A percentile compares a stretch with the other conserved stretches of the same genome.
These are phyloP conservation scores for Pontederia paniculata DNA, from an alignment of 176 grass and related monocot species.

Conservation along the genomic window DNA sequence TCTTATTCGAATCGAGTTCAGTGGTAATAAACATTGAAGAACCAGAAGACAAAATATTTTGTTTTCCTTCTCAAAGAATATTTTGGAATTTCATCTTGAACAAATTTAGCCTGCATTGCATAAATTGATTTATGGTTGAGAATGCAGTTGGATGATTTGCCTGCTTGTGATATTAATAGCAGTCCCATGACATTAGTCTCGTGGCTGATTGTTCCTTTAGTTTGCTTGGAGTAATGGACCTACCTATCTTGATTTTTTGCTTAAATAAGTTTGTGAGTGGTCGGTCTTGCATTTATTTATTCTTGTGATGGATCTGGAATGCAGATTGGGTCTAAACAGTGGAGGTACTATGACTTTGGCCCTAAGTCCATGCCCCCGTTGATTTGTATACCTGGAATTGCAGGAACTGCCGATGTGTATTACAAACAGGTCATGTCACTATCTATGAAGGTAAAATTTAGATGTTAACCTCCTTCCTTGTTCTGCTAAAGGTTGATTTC, in stretches of 20 bases:
- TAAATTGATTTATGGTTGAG: no score
- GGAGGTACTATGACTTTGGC: constrained; percentile 98
- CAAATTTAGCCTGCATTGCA: no score
- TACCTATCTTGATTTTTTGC: background rate
- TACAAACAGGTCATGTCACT: constrained; percentile 98
- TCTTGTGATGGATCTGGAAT: constrained; percentile 5
- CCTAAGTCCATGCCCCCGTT: constrained; percentile 77
- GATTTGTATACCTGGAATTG: constrained; percentile 91
- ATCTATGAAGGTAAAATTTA: constrained; percentile 55
- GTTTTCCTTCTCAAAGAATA: no score
- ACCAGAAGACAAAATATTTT: no score
- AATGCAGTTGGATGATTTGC: no score
- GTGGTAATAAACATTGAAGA: no score
- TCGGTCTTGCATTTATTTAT: background rate
- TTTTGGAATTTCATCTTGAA: no score
- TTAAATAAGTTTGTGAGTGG: background rate
- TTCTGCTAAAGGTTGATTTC: background rate
- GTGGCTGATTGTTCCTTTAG: no score
- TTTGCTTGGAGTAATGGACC: no score
- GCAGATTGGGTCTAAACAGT: constrained; percentile 81
- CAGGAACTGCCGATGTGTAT: constrained; percentile 94
- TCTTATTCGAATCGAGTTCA: no score
- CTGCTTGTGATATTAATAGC: no score
- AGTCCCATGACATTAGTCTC: no score
- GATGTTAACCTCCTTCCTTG: constrained; percentile 1